Conservation (phyloP, 345 rosid species). For the Odontarrhena argentea region DNA sequence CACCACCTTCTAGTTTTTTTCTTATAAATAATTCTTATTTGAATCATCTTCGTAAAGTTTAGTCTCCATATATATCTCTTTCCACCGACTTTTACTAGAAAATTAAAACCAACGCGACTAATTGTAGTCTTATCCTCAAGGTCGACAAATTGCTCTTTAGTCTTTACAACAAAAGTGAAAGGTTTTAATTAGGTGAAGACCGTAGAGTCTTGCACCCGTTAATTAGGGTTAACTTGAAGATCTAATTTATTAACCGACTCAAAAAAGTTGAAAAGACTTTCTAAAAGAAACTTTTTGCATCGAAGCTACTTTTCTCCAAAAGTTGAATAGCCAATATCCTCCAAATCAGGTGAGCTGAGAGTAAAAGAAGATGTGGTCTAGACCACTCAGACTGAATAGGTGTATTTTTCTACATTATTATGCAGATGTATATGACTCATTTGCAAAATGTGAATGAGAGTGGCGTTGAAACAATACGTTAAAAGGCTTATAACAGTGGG, state of each 20-base stretch:
- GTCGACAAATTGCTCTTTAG: not conserved
- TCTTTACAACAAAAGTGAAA: constrained; percentile 2
- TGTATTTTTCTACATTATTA: too few relatives aligned
- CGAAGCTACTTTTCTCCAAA: too few relatives aligned
- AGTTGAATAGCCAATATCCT: too few relatives aligned
- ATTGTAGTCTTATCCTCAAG: not conserved
- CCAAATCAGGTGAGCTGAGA: too few relatives aligned
- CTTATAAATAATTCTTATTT: not conserved
- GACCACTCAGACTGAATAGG: too few relatives aligned
- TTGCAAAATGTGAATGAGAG: too few relatives aligned
- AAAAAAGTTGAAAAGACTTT: too few relatives aligned
- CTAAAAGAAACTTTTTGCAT: too few relatives aligned
- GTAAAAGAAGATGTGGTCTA: too few relatives aligned
- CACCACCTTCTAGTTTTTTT: not conserved
- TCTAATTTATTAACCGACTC: constrained; percentile 9
- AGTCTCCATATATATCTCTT: constrained; percentile 2
- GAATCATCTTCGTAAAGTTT: not conserved
- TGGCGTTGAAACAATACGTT: too few relatives aligned
- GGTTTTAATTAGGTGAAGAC: not conserved
- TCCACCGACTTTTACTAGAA: constrained; percentile 27
- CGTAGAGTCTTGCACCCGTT: constrained; percentile 18
- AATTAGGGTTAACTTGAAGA: constrained; percentile 25
- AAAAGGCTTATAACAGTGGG: too few relatives aligned
- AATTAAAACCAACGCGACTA: constrained; percentile 8
- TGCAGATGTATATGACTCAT: too few relatives aligned